phyloP scores from a whole-genome alignment of 192 early-diverging fungal genomes.

The Funneliformis geosporum region DNA sequence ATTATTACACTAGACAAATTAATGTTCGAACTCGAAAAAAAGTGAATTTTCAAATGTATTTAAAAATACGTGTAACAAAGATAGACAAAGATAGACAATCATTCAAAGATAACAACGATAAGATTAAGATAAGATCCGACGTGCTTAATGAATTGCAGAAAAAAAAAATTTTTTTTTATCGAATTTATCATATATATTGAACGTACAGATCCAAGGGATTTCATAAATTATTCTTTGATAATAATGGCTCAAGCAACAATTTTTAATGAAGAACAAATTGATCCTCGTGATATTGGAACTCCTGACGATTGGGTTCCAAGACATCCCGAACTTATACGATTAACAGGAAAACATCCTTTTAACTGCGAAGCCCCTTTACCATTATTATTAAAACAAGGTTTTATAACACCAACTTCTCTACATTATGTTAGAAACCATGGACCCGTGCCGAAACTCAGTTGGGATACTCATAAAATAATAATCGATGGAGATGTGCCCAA shows the following conservation, averaged over 20 bases:
- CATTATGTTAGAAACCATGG: constrained; percentile 78
- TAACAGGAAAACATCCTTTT: constrained; percentile 63
- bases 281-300: constrained; percentile 44
- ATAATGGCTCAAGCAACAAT: not conserved
- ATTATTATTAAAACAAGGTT: constrained; percentile 47
- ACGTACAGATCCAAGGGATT: not conserved
- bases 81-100: not conserved
- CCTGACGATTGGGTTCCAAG: constrained; percentile 55
- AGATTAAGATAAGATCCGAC: not conserved
- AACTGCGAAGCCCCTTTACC: constrained; percentile 55
- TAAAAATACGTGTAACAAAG: not conserved
- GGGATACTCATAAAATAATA: constrained; percentile 43
- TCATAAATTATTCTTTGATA: not conserved
- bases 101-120: not conserved
- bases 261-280: not conserved
- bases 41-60: too few relatives aligned
- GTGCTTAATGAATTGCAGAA: too few relatives aligned
- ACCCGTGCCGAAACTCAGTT: constrained; percentile 55
- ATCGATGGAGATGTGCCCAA: constrained; percentile 53
- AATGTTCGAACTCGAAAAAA: too few relatives aligned
- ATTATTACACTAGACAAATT: too few relatives aligned
- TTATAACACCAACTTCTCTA: constrained; percentile 58
- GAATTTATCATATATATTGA: not conserved
- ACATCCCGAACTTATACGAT: constrained; percentile 48
- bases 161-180: not conserved